Evolutionary conservation across 495 filamentous ascomycete genomes (phyloP), one percentile per base, ranked within the genome.

Genomic region (Rostrohypoxylon terebratum): DNA sequence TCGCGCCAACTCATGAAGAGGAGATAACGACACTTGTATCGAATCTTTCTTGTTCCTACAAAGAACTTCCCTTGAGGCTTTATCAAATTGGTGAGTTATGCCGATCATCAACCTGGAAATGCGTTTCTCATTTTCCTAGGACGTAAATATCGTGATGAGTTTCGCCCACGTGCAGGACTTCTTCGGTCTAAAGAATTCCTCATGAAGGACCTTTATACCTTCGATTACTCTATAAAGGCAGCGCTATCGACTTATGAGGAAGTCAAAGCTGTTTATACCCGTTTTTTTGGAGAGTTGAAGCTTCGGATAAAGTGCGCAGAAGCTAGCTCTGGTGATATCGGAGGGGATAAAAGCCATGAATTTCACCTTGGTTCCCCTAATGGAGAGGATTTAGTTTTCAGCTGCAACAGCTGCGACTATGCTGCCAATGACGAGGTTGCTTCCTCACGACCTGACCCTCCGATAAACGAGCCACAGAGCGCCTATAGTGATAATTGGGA

Each of bases 161-260:
- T 89, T 42, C 86, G 96, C 23, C 96, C 96, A 6, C 85, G 96
- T 38, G 92, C 97, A 71, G 96, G 96, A 11, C 84, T 98, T 1
- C 85, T 99, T 10, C 90, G 96, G n/a, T 91, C 93, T 0, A 89
- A 92, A 67, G 96, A 99, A 73, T 99, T 99, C 73, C 80, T 93
- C 61, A 99, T 99, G 96, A 99, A 99, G 81, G 96, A 99, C 79
- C 87, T 99, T 1, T 99, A 99, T 76, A 98, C 96, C 0, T 99
- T 99, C 73, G 96, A 99, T 79, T 81, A 83, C 61, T 90, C 81
- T 40, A 74, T 85, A 2, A 75, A 87, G 21, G 79, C 87, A 5
- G 96, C 96, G 0, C 79, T 93, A 1, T 81, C 88, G 48, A 97
- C 96, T 1, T 99, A 99, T 72, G 71, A 87, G 4, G 78, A 86